Evolutionary conservation across 2,329 filamentous ascomycete genomes (phyloP).

Genomic region (Colletotrichum camelliae): DNA sequence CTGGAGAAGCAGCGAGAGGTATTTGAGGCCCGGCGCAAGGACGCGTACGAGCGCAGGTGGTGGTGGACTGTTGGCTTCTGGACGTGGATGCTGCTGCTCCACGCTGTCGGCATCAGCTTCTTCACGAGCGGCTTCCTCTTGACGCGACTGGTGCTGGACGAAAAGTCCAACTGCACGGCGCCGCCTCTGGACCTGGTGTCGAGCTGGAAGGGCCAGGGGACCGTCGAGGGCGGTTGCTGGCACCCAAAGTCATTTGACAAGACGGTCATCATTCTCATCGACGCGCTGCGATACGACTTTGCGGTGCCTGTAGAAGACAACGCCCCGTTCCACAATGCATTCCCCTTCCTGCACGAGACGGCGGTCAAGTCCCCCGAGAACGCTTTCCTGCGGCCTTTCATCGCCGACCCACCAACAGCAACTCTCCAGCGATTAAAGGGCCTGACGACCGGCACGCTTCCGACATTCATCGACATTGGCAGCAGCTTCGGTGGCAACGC

Average conservation of each 20-base stretch:
- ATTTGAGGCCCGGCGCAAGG: slow-evolving; percentile 53
- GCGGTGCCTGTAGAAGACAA: slow-evolving; percentile 76
- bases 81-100: slow-evolving; percentile 73
- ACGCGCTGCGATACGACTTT: slow-evolving; percentile 96
- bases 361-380: slow-evolving; percentile 76
- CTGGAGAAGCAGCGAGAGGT: slow-evolving; percentile 50
- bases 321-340: slow-evolving; percentile 79
- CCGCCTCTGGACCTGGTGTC: slow-evolving; percentile 65
- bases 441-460: slow-evolving; percentile 91
- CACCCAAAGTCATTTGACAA: slow-evolving; percentile 93
- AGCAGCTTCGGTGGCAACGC: slow-evolving; percentile 95
- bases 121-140: slow-evolving; percentile 96
- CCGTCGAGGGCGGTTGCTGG: slow-evolving; percentile 80
- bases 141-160: slow-evolving; percentile 80
- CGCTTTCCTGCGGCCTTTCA: slow-evolving; percentile 91
- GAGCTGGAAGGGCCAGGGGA: slow-evolving; percentile 47
- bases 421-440: slow-evolving; percentile 94
- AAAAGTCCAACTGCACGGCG: slow-evolving; percentile 72
- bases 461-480: slow-evolving; percentile 91
- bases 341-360: slow-evolving; percentile 86
- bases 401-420: slow-evolving; percentile 93
- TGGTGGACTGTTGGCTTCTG: slow-evolving; percentile 71
- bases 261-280: slow-evolving; percentile 87
- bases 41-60: slow-evolving; percentile 58
- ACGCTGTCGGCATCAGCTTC: slow-evolving; percentile 82